These are phyloP conservation scores for Piper betle DNA, from an alignment of 164 flowering plant species.

Conservation along the genomic window DNA sequence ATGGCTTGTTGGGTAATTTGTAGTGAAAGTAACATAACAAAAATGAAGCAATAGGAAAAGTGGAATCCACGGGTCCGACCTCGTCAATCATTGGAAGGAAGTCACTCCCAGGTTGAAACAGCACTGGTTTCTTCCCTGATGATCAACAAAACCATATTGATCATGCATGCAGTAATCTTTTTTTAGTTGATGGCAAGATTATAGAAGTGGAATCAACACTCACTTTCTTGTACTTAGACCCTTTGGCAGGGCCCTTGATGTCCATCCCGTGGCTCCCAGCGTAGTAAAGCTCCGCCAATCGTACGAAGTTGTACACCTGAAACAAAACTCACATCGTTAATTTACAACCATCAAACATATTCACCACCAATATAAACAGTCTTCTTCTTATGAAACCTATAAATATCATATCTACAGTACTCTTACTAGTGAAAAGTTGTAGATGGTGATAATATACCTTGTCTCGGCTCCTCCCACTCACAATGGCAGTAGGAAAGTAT, in stretches of 20 bases:
- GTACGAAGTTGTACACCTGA: conserved; percentile 60
- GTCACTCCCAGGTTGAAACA: conserved; percentile 13
- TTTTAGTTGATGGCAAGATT: too few species aligned
- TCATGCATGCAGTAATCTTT: neutral
- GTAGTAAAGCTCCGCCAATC: conserved; percentile 56
- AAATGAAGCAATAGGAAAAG: neutral
- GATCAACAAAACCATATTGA: neutral
- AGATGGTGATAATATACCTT: conserved; percentile 47
- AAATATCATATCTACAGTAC: too few species aligned
- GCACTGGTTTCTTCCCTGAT: conserved; percentile 9
- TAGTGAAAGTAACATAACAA: too few species aligned
- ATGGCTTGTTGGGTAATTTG: neutral
- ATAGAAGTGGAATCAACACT: too few species aligned
- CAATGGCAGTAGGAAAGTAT: conserved; percentile 73
- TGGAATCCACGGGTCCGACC: conserved; percentile 2
- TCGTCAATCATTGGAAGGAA: conserved; percentile 14
- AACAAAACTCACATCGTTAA: neutral
- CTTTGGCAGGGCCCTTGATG: conserved; percentile 60
- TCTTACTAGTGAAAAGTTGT: too few species aligned
- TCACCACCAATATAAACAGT: neutral
- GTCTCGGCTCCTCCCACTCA: conserved; percentile 73
- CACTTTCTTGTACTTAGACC: conserved; percentile 26
- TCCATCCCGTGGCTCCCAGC: conserved; percentile 98
- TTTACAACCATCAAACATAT: neutral
- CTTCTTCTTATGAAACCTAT: too few species aligned